Evolutionary conservation across 1,284 basidiomycete species (phyloP), one percentile per base, ranked within the genome.

Genomic region (Cerioporus squamosus): DNA sequence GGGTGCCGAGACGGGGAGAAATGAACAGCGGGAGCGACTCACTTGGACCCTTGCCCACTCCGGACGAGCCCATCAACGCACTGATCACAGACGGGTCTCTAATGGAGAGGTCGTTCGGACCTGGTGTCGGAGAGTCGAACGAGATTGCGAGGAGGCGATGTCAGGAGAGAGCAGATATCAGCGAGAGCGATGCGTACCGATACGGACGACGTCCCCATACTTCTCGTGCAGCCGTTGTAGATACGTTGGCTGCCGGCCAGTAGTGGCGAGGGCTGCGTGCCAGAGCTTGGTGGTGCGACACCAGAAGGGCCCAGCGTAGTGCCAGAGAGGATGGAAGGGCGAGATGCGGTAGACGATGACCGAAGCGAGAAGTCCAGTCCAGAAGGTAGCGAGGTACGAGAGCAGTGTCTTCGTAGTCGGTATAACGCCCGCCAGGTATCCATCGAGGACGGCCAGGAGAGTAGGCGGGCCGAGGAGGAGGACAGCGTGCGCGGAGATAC

Each of bases 121-220:
- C 70, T 72, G 22, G 4, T n/a, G n/a, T n/a, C n/a, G n/a, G n/a
- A n/a, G n/a, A n/a, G n/a, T n/a, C n/a, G n/a, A n/a, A n/a, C n/a
- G n/a, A n/a, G n/a, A n/a, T n/a, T n/a, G n/a, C n/a, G n/a, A n/a
- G n/a, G 3, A 6, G 14, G 38, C 18, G 9, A 40, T 40, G 39
- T 20, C 18, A 20, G 15, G 10, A 40, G 3, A 3, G 17, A 2
- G 15, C 39, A 40, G 3, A n/a, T 14, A 9, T 6, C 15, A 20
- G 15, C 17, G 39, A 18, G 39, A 9, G 39, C 17, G 38, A 7
- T 10, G 15, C 66, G 5, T 43, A 71, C 71, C 71, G 12, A 65
- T 66, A 8, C 72, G 53, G 17, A 74, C 70, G n/a, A 70, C 49
- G 43, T 70, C 68, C 2, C 71, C 70, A 50, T 73, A 72, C 29